Percentiles rank a stretch among this genome's conserved stretches.
Evolutionary conservation across 140 eudicot genomes (phyloP).

Genomic region (Flaveria floridana): DNA sequence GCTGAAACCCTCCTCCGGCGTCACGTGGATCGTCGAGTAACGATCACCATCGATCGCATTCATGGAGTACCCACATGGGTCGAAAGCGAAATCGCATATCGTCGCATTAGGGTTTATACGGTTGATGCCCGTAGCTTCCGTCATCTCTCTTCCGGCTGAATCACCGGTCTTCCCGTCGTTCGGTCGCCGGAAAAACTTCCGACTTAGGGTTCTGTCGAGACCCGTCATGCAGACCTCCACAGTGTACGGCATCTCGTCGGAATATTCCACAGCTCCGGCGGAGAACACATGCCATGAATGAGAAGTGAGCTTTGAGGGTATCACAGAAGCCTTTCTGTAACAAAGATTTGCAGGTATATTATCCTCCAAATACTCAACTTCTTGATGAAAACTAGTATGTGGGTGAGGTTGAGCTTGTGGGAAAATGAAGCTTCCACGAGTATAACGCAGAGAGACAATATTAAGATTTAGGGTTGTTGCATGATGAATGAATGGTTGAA

Average conservation of each 20-base stretch:
- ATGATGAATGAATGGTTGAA: slow-evolving; percentile 53
- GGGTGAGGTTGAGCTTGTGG: slow-evolving; percentile 77
- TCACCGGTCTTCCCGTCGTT: slow-evolving; percentile 64
- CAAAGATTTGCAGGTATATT: slow-evolving; percentile 42
- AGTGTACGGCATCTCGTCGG: slow-evolving; percentile 37
- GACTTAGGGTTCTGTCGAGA: slow-evolving; percentile 62
- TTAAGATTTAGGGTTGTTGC: slow-evolving; percentile 48
- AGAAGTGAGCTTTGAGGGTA: slow-evolving; percentile 55
- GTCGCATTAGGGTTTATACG: slow-evolving; percentile 53
- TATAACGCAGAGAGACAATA: slow-evolving; percentile 50
- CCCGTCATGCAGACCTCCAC: slow-evolving; percentile 90
- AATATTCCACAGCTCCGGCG: slow-evolving; percentile 37
- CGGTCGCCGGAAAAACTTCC: slow-evolving; percentile 66
- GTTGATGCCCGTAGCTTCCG: slow-evolving; percentile 54
- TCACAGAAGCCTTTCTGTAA: slow-evolving; percentile 59
- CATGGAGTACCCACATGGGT: slow-evolving; percentile 95
- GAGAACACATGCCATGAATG: slow-evolving; percentile 87
- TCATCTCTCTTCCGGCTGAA: slow-evolving; percentile 72
- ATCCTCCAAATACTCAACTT: slow-evolving; percentile 54
- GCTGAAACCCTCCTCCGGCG: slow-evolving; percentile 87
- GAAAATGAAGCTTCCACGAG: slow-evolving; percentile 82
- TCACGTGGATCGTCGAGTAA: slow-evolving; percentile 83
- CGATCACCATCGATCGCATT: slow-evolving; percentile 65
- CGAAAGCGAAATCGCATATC: slow-evolving; percentile 82
- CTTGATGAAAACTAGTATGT: slow-evolving; percentile 66